phyloP scores from a whole-genome alignment of 768 basidiomycete species.

The Termitomyces sp. region DNA sequence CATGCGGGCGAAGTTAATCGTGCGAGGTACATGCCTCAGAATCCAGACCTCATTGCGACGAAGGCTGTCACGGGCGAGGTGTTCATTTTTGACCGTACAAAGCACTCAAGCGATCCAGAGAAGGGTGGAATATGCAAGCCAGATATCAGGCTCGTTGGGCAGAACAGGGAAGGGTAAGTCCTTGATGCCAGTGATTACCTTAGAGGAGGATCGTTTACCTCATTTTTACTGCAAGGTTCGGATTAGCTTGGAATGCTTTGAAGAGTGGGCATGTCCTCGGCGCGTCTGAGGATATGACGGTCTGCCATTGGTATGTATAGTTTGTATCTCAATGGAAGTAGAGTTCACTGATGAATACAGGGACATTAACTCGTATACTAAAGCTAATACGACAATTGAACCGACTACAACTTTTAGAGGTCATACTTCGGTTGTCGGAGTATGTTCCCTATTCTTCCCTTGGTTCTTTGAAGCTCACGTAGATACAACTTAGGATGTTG shows the following conservation, averaged over 20 bases:
- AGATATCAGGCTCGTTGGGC: constrained; percentile 86
- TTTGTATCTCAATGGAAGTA: neutral
- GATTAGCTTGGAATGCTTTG: constrained; percentile 86
- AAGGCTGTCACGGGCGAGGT: constrained; percentile 91
- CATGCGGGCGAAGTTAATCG: constrained; percentile 95
- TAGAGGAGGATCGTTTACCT: neutral
- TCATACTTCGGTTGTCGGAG: constrained; percentile 89
- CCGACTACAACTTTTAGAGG: constrained; percentile 81
- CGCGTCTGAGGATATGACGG: constrained; percentile 92
- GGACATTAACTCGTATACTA: constrained; percentile 90
- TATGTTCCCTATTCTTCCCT: constrained; percentile 30
- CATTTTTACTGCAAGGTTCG: constrained; percentile 55
- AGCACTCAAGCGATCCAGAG: constrained; percentile 91
- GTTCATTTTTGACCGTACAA: constrained; percentile 93
- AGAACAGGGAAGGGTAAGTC: constrained; percentile 86
- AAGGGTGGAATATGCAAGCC: constrained; percentile 81
- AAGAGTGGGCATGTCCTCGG: constrained; percentile 83
- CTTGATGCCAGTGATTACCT: neutral
- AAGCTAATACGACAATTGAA: constrained; percentile 72
- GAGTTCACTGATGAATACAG: constrained; percentile 32
- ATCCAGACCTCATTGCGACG: constrained; percentile 94
- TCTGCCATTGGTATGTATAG: constrained; percentile 78
- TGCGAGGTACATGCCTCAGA: constrained; percentile 99
- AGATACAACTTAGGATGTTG: constrained; percentile 67
- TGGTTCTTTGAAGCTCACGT: neutral